These are phyloP conservation scores for Tulasnella sp. DNA, from an alignment of 768 basidiomycete genomes.

Conservation along the genomic window DNA sequence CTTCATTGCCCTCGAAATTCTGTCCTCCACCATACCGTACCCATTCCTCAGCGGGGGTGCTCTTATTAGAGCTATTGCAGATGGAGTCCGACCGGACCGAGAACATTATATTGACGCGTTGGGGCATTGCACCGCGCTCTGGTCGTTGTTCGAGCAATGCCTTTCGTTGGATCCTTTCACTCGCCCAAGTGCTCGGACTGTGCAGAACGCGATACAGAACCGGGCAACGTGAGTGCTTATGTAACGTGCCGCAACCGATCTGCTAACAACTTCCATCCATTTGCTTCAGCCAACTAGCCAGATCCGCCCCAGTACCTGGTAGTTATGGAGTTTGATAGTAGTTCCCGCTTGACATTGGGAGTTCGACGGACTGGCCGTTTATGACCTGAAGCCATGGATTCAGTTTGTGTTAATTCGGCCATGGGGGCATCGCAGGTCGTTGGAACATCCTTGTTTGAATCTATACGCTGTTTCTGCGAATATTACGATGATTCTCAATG, in stretches of 20 bases:
- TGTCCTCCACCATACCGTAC: not conserved
- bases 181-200: not conserved
- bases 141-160: not conserved
- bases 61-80: not conserved
- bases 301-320: not conserved
- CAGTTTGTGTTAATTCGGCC: no score
- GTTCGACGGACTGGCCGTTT: no score
- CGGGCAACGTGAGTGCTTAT: not conserved
- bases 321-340: no score
- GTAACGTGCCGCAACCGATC: not conserved
- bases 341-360: no score
- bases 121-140: conserved; percentile 1
- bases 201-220: not conserved
- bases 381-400: no score
- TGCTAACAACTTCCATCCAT: no score
- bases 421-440: no score
- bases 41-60: not conserved
- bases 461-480: no score
- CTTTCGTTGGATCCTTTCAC: not conserved
- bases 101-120: not conserved
- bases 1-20: not conserved
- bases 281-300: not conserved
- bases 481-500: no score
- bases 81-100: not conserved
- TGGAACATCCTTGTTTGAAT: no score